These are phyloP conservation scores for Akebia trifoliata DNA, from an alignment of 164 flowering plant species.

Conservation along the genomic window DNA sequence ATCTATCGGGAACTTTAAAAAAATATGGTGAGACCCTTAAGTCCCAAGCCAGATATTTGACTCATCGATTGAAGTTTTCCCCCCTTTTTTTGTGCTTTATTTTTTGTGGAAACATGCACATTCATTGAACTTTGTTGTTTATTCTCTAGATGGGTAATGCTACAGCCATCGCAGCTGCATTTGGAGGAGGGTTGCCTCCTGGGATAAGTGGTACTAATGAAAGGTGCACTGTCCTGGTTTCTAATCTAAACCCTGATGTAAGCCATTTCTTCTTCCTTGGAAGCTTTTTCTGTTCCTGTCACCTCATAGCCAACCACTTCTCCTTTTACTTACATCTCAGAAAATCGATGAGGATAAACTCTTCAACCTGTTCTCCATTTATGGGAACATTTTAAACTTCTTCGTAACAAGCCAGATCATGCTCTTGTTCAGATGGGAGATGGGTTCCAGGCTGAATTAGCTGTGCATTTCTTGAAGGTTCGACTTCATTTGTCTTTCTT, in stretches of 20 bases:
- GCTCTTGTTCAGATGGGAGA: constrained; percentile 92
- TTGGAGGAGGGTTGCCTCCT: constrained; percentile 87
- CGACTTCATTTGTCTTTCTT: constrained; percentile 24
- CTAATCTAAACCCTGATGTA: constrained; percentile 83
- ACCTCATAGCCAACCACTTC: too few species aligned
- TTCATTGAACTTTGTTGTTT: too few species aligned
- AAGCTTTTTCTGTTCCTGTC: neutral
- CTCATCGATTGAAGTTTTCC: too few species aligned
- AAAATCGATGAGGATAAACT: constrained; percentile 89
- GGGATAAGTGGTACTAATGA: constrained; percentile 92
- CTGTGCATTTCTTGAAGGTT: constrained; percentile 88
- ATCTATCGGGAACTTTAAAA: too few species aligned
- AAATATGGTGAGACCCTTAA: too few species aligned
- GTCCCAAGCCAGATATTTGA: too few species aligned
- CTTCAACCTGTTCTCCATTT: constrained; percentile 82
- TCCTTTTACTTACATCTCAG: constrained; percentile 47
- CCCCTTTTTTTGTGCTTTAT: too few species aligned
- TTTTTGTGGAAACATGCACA: too few species aligned
- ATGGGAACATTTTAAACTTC: constrained; percentile 90
- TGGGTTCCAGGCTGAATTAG: constrained; percentile 95
- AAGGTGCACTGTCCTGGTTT: constrained; percentile 77
- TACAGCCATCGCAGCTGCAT: constrained; percentile 85
- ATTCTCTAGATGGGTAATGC: too few species aligned
- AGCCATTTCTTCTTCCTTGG: constrained; percentile 17
- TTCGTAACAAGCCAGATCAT: constrained; percentile 91